These are phyloP conservation scores for Globisporangium ultimum DNA, from an alignment of 352 stramenopile genomes.

Conservation along the genomic window DNA sequence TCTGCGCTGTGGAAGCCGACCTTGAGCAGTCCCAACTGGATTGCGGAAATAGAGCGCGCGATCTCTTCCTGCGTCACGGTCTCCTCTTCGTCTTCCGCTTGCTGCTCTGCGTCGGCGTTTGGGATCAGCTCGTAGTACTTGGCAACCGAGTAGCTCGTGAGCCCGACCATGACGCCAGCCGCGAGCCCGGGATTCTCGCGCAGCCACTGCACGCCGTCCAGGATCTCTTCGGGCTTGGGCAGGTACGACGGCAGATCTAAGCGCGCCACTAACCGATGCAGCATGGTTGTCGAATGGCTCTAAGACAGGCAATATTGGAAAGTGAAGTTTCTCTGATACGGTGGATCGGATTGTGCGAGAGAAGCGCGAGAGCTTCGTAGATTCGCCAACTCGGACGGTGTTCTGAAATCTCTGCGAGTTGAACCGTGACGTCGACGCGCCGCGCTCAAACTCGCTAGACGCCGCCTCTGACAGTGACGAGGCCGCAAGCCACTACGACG, in stretches of 20 bases:
- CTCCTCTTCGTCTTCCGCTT: conserved; percentile 23
- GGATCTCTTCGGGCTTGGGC: conserved; percentile 56
- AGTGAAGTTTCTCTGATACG: conserved; percentile 4
- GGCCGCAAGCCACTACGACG: background rate
- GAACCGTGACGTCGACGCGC: conserved; percentile 19
- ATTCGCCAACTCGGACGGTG: background rate
- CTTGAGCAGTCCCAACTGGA: conserved; percentile 41
- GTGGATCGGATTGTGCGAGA: conserved; percentile 1
- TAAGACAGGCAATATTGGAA: background rate
- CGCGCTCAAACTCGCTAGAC: conserved; percentile 4
- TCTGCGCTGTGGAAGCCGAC: conserved; percentile 19
- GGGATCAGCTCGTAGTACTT: conserved; percentile 55
- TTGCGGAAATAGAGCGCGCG: conserved; percentile 40
- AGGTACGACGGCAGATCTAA: conserved; percentile 57
- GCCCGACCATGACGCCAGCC: conserved; percentile 54
- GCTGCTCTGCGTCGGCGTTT: conserved; percentile 22
- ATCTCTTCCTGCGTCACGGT: conserved; percentile 40
- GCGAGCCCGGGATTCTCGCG: conserved; percentile 65
- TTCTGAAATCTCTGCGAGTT: background rate
- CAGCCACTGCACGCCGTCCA: conserved; percentile 59
- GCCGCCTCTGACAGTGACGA: conserved; percentile 3
- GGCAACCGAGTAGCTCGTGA: conserved; percentile 66
- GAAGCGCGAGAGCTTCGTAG: background rate
- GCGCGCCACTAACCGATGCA: conserved; percentile 40
- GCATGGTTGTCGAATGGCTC: conserved; percentile 8